Percentiles rank a stretch among this genome's conserved stretches.
These are phyloP conservation scores for Pleodorina starrii DNA, from an alignment of 139 green algal species.

Conservation along the genomic window DNA sequence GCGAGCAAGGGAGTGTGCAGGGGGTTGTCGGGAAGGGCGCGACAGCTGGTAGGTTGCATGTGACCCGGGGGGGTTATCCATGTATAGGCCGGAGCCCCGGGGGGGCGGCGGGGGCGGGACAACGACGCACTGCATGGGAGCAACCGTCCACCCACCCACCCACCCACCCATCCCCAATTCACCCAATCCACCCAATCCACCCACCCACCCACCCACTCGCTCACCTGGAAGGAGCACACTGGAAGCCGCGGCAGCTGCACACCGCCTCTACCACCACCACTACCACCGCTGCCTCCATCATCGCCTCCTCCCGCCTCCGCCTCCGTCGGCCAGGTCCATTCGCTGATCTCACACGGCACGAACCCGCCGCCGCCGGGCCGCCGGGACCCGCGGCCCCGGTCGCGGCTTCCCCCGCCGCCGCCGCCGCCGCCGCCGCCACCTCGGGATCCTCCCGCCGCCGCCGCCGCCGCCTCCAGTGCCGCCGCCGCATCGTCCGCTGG, in stretches of 20 bases:
- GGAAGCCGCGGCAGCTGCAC: neutral
- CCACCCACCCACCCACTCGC: neutral
- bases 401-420: neutral
- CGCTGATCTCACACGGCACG: constrained; percentile 3
- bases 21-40: too few species aligned
- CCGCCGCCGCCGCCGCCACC: neutral
- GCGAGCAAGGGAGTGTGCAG: too few species aligned
- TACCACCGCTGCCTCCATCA: neutral
- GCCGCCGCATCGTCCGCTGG: neutral
- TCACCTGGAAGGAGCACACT: constrained; percentile 7
- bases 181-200: too few species aligned
- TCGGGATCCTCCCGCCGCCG: neutral
- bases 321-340: constrained; percentile 18
- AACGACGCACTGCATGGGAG: too few species aligned
- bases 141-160: too few species aligned
- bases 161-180: too few species aligned
- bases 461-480: neutral
- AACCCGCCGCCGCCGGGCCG: neutral
- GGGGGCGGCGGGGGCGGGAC: too few species aligned
- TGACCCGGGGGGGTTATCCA: too few species aligned
- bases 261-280: neutral
- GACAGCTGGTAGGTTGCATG: too few species aligned
- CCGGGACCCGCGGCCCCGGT: neutral
- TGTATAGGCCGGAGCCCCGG: too few species aligned
- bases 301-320: neutral